phyloP scores from a whole-genome alignment of 2,329 filamentous ascomycete species.

The Fusarium incarnatum region DNA sequence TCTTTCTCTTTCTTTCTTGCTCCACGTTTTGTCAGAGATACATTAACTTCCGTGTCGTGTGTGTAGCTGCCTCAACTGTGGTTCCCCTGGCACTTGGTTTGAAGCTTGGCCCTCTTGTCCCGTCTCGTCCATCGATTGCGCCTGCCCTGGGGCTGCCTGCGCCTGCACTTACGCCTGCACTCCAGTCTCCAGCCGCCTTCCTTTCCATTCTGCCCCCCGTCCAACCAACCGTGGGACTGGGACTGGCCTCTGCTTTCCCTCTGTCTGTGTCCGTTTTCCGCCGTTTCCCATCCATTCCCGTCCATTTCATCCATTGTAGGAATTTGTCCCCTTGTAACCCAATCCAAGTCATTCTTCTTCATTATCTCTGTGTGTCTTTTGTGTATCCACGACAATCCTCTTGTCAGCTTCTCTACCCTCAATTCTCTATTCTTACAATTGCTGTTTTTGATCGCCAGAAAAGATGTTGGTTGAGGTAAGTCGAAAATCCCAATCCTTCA shows the following conservation, averaged over 20 bases:
- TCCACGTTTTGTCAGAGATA: not conserved
- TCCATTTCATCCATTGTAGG: conserved; percentile 36
- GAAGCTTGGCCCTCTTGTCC: not conserved
- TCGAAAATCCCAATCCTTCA: conserved; percentile 29
- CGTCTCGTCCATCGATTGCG: conserved; percentile 5
- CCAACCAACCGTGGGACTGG: conserved; percentile 20
- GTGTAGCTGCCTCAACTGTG: conserved; percentile 19
- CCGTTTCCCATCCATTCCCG: conserved; percentile 21
- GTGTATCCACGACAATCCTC: conserved; percentile 26
- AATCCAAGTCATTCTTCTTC: conserved; percentile 17
- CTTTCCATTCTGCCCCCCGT: conserved; percentile 6
- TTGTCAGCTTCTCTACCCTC: conserved; percentile 25
- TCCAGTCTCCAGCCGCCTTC: conserved; percentile 22
- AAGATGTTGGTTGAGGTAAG: conserved; percentile 55
- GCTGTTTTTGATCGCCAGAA: conserved; percentile 19
- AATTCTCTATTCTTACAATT: conserved; percentile 18
- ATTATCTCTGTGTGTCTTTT: conserved; percentile 16
- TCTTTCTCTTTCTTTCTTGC: no score
- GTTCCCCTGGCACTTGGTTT: conserved; percentile 5
- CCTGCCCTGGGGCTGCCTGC: conserved; percentile 7
- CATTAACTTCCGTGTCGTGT: conserved; percentile 5
- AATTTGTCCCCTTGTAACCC: conserved; percentile 41
- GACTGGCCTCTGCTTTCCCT: conserved; percentile 13
- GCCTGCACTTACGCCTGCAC: not conserved
- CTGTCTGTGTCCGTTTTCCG: conserved; percentile 29